phyloP scores from a whole-genome alignment of 768 basidiomycete species.

The Saitozyma sp. region DNA sequence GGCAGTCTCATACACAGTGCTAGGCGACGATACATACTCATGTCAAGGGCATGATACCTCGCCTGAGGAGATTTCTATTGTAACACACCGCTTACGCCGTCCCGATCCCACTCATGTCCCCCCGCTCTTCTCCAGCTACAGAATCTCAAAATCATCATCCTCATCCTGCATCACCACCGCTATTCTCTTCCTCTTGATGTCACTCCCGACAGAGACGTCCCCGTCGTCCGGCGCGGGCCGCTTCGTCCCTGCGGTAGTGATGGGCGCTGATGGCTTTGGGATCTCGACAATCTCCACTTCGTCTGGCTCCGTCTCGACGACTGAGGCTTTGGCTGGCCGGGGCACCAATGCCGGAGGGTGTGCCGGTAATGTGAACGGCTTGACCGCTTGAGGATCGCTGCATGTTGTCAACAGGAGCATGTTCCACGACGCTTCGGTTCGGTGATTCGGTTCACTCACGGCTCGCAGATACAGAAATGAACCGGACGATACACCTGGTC shows the following conservation, averaged over 20 bases:
- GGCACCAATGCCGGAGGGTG: slow-evolving; percentile 14
- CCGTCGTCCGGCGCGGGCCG: slow-evolving; percentile 39
- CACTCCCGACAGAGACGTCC: slow-evolving; percentile 18
- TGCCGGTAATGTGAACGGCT: no score
- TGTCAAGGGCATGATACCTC: no score
- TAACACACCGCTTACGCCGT: neutral
- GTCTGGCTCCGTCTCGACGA: neutral
- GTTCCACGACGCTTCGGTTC: no score
- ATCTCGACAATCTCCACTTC: slow-evolving; percentile 12
- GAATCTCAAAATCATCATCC: slow-evolving; percentile 41
- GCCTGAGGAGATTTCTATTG: neutral
- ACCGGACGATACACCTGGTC: slow-evolving; percentile 74
- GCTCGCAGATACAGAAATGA: slow-evolving; percentile 64
- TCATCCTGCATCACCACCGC: slow-evolving; percentile 20
- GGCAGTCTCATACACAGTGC: no score
- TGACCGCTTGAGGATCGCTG: no score
- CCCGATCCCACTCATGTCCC: neutral
- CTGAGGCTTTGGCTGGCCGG: slow-evolving; percentile 7
- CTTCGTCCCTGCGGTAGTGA: slow-evolving; percentile 7
- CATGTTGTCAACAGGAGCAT: no score
- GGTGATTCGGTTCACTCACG: slow-evolving; percentile 49
- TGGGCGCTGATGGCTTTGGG: neutral
- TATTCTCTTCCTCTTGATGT: slow-evolving; percentile 25
- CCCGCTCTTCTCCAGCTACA: slow-evolving; percentile 1
- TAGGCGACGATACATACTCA: no score